A percentile compares a stretch with the other conserved stretches of the same genome.
Evolutionary conservation across 768 basidiomycete genomes (phyloP).

Genomic region (Cyclocybe aegerita): DNA sequence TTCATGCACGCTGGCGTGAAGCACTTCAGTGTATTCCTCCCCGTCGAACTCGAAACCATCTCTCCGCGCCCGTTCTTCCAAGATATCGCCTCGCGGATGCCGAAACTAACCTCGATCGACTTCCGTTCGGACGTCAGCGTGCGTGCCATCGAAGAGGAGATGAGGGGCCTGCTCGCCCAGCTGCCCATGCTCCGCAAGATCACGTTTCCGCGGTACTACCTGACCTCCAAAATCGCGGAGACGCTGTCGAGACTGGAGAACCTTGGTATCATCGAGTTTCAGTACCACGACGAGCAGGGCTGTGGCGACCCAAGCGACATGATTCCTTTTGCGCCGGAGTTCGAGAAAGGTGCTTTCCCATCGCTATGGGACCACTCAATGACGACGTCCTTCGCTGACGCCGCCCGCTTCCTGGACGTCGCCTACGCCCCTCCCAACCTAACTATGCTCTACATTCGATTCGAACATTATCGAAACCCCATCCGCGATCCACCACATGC

Average conservation of each 20-base stretch:
- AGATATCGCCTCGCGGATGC: constrained; percentile 48
- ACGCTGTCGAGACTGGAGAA: constrained; percentile 41
- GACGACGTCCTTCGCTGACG: constrained; percentile 43
- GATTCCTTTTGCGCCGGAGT: constrained; percentile 38
- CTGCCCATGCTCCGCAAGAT: constrained; percentile 47
- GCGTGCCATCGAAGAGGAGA: constrained; percentile 36
- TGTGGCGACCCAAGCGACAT: constrained; percentile 45
- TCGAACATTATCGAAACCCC: constrained; percentile 45
- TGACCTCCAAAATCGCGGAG: constrained; percentile 48
- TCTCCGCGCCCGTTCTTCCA: constrained; percentile 26
- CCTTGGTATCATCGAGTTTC: constrained; percentile 52
- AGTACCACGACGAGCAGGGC: constrained; percentile 48
- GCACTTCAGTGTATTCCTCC: constrained; percentile 28
- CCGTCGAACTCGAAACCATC: constrained; percentile 14
- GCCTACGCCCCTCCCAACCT: constrained; percentile 48
- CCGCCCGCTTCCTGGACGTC: constrained; percentile 42
- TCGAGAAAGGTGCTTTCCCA: constrained; percentile 52
- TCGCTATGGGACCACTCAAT: constrained; percentile 51
- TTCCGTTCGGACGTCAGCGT: constrained; percentile 43
- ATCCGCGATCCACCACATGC: constrained; percentile 36
- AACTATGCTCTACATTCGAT: constrained; percentile 54
- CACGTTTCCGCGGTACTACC: constrained; percentile 49
- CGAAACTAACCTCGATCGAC: constrained; percentile 45
- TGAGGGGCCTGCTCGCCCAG: constrained; percentile 36
- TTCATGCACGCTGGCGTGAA: constrained; percentile 61